Conservation (phyloP, 75 land plant species). For the Pseudotsuga menziesii region DNA sequence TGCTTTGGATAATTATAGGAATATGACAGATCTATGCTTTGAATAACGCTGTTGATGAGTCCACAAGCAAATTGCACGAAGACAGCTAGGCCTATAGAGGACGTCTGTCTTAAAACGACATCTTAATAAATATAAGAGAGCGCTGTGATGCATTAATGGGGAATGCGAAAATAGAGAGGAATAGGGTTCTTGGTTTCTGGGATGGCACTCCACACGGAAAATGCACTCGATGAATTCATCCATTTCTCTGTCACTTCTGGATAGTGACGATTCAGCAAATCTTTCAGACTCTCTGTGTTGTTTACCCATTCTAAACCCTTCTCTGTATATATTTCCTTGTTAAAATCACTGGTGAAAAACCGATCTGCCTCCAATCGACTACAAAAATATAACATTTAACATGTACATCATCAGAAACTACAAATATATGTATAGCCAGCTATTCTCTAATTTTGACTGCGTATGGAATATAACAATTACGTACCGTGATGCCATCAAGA, state of each 20-base stretch:
- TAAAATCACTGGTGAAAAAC: constrained; percentile 62
- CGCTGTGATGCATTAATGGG: not conserved
- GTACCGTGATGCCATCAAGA: constrained; percentile 40
- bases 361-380: constrained; percentile 68
- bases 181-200: constrained; percentile 19
- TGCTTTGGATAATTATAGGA: too few species aligned
- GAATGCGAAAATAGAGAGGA: constrained; percentile 35
- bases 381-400: not conserved
- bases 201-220: constrained; percentile 48
- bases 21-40: too few species aligned
- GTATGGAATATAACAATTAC: too few species aligned
- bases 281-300: constrained; percentile 62
- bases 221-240: constrained; percentile 59
- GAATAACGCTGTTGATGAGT: too few species aligned
- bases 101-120: too few species aligned
- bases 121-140: too few species aligned
- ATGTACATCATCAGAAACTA: too few species aligned
- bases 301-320: constrained; percentile 68
- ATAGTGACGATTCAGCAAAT: constrained; percentile 53
- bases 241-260: constrained; percentile 43
- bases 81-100: too few species aligned
- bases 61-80: too few species aligned
- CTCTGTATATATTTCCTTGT: constrained; percentile 47
- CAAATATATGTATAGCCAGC: too few species aligned
- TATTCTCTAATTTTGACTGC: too few species aligned